These are phyloP conservation scores for Ploettnerulaceae sp. DNA, from an alignment of 2,329 filamentous ascomycete genomes.

Conservation along the genomic window DNA sequence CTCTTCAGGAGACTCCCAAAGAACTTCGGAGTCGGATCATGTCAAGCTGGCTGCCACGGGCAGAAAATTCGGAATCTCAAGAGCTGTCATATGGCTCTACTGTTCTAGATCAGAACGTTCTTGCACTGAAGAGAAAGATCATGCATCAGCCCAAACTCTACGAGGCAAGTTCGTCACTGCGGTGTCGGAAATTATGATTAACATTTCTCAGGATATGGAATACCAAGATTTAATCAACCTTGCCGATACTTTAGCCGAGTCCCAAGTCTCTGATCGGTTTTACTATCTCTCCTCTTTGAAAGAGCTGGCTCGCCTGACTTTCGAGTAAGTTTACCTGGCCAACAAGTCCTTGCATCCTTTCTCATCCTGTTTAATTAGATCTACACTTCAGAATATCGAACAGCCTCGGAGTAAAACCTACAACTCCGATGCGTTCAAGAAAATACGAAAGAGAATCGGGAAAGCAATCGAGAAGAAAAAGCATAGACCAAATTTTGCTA, in stretches of 20 bases:
- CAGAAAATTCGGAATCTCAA: slow-evolving; percentile 4
- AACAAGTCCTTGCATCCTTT: neutral
- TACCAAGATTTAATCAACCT: slow-evolving; percentile 37
- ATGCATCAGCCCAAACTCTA: slow-evolving; percentile 50
- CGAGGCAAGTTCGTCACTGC: slow-evolving; percentile 30
- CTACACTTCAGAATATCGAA: slow-evolving; percentile 15
- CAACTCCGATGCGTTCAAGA: slow-evolving; percentile 21
- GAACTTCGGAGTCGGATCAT: slow-evolving; percentile 43
- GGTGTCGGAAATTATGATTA: slow-evolving; percentile 1
- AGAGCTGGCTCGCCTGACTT: slow-evolving; percentile 26
- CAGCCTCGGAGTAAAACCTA: slow-evolving; percentile 29
- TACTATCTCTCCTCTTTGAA: slow-evolving; percentile 23
- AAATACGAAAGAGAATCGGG: slow-evolving; percentile 24
- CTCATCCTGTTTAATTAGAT: neutral
- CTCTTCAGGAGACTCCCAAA: slow-evolving; percentile 39
- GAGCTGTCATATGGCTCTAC: slow-evolving; percentile 6
- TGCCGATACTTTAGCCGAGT: slow-evolving; percentile 25
- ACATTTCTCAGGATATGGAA: slow-evolving; percentile 26
- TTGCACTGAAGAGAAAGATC: slow-evolving; percentile 45
- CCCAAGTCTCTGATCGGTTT: slow-evolving; percentile 5
- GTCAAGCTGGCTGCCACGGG: slow-evolving; percentile 24
- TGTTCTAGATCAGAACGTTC: slow-evolving; percentile 29
- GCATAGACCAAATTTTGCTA: slow-evolving; percentile 20
- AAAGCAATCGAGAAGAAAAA: slow-evolving; percentile 22
- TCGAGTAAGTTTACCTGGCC: slow-evolving; percentile 23